Base-by-base conservation (phyloP, 208 protist species). In the Trypanosomatidae sp. region DNA sequence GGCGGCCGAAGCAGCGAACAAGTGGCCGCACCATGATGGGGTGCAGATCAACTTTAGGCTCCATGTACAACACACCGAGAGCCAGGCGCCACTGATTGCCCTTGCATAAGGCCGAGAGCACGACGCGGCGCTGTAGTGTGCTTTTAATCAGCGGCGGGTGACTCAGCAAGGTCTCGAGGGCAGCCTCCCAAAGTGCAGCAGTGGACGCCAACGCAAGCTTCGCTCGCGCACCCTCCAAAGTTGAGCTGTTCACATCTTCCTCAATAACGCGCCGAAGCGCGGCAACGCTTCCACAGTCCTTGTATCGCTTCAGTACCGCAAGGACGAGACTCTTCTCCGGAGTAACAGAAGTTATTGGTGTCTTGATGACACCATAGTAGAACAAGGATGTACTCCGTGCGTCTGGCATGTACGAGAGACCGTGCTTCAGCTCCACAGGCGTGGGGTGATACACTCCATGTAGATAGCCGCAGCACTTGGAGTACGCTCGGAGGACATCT, bases 291-390 rank as follows among this genome's bases (percentile, higher is more conserved):
- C 82, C 75, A 13, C 52, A 74, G 12, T 73, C 58, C 68, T 89
- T 89, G 73, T 85, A 94, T 8, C 82, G 74, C 22, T 79, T 66
- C 59, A 97, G 69, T 33, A 83, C 88, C 4, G 79, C 72, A 5
- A 79, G 52, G 9, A 91, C 89, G 6, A 95, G 64, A 10, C 68
- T 70, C 22, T 49, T 73, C 19, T 88, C 77, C 8, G 87, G 80
- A 17, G 47, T 71, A 7, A 59, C 17, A 9, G 77, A 44, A 0
- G 82, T 76, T 71, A 78, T 82, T 12, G 71, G 64, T 15, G 52
- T 75, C 50, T 97, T 97, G 22, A 95, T 62, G 19, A 97, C 60
- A 25, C 49, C 73, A 58, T 97, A 93, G 81, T 97, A 97, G 65
- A 97, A 95, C 15, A 91, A 67, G 7, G 89, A 89, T 8, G 80